These are phyloP conservation scores for Cicer chorassanicum DNA, from an alignment of 306 rosid species.

Conservation along the genomic window DNA sequence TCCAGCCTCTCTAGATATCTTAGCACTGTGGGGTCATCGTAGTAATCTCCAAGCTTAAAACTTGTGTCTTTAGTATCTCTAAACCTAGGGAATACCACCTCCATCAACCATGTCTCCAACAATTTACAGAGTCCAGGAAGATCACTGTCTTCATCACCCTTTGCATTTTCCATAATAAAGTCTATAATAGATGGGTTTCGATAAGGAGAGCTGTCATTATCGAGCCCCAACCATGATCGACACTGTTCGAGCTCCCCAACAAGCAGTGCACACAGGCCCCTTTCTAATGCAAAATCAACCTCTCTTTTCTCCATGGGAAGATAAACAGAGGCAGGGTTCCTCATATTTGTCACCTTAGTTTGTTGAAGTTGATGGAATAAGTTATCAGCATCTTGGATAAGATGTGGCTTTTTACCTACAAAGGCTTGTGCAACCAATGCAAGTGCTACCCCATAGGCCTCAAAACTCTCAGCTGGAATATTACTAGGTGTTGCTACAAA, in stretches of 20 bases:
- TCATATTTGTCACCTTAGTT: slow-evolving; percentile 62
- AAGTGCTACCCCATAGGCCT: slow-evolving; percentile 95
- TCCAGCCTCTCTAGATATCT: slow-evolving; percentile 84
- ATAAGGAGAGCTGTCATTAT: slow-evolving; percentile 70
- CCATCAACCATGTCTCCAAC: slow-evolving; percentile 91
- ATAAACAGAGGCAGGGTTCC: slow-evolving; percentile 58
- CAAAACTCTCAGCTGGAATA: slow-evolving; percentile 96
- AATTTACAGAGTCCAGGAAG: slow-evolving; percentile 95
- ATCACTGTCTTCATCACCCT: slow-evolving; percentile 78
- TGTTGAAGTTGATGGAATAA: slow-evolving; percentile 95
- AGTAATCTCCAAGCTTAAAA: slow-evolving; percentile 92
- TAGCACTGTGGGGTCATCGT: slow-evolving; percentile 86
- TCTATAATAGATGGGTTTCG: slow-evolving; percentile 82
- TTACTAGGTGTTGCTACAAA: slow-evolving; percentile 92
- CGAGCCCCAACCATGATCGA: slow-evolving; percentile 89
- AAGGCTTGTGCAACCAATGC: slow-evolving; percentile 94
- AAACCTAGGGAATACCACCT: slow-evolving; percentile 92
- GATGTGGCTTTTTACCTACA: slow-evolving; percentile 87
- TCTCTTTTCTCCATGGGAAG: slow-evolving; percentile 65
- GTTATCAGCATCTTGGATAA: slow-evolving; percentile 86
- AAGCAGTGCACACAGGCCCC: slow-evolving; percentile 96
- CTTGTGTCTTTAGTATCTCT: slow-evolving; percentile 73
- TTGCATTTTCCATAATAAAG: slow-evolving; percentile 75
- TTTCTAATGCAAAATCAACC: slow-evolving; percentile 86
- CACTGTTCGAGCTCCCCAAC: slow-evolving; percentile 90